These are phyloP conservation scores for Metschnikowia hibisci DNA, from an alignment of 805 yeast species.

Conservation along the genomic window DNA sequence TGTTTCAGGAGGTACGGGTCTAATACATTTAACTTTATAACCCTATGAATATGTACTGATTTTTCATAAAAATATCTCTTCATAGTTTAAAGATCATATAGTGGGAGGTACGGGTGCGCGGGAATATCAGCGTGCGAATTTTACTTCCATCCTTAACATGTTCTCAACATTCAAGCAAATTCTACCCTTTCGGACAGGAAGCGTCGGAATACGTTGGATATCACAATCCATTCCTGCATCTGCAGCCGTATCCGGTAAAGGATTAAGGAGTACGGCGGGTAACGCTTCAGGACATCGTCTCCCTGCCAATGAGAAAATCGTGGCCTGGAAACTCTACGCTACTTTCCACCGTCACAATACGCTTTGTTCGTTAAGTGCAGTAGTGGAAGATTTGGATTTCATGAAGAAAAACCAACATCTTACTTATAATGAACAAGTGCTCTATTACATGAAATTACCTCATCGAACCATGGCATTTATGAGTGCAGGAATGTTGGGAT, in stretches of 20 bases:
- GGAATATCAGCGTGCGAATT: slow-evolving; percentile 1
- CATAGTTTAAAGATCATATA: no score
- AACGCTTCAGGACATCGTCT: neutral
- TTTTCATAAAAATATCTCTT: no score
- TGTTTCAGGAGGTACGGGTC: no score
- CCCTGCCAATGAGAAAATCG: slow-evolving; percentile 30
- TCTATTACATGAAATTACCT: slow-evolving; percentile 74
- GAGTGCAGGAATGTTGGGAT: slow-evolving; percentile 84
- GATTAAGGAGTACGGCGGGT: no score
- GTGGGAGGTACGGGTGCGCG: neutral
- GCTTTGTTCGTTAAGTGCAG: slow-evolving; percentile 68
- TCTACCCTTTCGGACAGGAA: neutral
- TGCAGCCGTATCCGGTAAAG: no score
- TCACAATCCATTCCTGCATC: neutral
- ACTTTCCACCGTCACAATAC: slow-evolving; percentile 81
- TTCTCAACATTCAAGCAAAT: neutral
- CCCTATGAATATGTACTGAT: no score
- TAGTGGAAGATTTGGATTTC: slow-evolving; percentile 59
- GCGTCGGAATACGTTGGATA: neutral
- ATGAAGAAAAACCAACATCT: slow-evolving; percentile 51
- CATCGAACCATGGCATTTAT: slow-evolving; percentile 67
- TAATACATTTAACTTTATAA: no score
- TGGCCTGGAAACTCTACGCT: slow-evolving; percentile 73
- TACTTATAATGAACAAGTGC: slow-evolving; percentile 63
- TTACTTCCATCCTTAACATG: neutral